phyloP scores from a whole-genome alignment of 345 rosid genomes.

The Camelina neglecta region DNA sequence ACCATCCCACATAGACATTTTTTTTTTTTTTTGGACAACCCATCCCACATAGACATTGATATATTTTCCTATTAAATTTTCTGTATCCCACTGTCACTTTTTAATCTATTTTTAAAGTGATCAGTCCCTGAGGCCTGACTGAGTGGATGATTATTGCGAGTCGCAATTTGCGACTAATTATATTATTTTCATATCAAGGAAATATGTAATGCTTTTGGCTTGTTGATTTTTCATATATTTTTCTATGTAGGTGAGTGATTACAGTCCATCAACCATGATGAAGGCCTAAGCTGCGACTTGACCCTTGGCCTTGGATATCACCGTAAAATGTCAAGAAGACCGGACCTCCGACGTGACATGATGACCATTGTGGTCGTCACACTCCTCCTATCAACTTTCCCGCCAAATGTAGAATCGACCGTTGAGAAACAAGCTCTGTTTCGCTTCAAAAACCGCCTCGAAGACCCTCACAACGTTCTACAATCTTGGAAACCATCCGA shows the following conservation, averaged over 20 bases:
- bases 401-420: conserved; percentile 46
- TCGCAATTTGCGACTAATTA: neutral
- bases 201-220: neutral
- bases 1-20: neutral
- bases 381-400: conserved; percentile 43
- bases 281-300: neutral
- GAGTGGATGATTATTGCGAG: neutral
- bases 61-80: neutral
- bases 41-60: neutral
- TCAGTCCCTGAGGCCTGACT: no score
- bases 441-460: conserved; percentile 61
- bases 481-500: conserved; percentile 69
- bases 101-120: neutral
- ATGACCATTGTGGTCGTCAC: conserved; percentile 3
- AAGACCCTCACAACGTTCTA: conserved; percentile 61
- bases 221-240: neutral
- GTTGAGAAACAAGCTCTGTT: conserved; percentile 68
- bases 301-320: neutral
- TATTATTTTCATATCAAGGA: neutral
- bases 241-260: conserved; percentile 21
- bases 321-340: conserved; percentile 34
- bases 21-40: no score
- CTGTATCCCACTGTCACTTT: neutral
- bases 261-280: conserved; percentile 1
- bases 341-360: conserved; percentile 16